phyloP scores from a whole-genome alignment of 306 rosid species.

The Malus domestica region DNA sequence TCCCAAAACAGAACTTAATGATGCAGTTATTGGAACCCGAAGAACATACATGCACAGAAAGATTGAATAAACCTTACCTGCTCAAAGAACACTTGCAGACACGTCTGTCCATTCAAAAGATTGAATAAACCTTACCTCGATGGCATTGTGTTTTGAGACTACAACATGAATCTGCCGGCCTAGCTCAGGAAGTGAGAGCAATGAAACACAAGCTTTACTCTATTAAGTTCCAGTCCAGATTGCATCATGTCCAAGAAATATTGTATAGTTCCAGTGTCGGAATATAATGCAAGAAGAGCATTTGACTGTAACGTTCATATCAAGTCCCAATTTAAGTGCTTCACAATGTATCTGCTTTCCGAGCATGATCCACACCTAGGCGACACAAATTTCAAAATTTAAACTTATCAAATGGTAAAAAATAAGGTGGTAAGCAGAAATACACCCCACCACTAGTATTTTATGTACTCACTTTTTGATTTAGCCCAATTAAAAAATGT shows the following conservation, averaged over 20 bases:
- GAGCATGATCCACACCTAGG: constrained; percentile 26
- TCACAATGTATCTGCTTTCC: constrained; percentile 72
- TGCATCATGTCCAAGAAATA: constrained; percentile 69
- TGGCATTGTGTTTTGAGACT: constrained; percentile 44
- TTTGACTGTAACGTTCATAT: constrained; percentile 79
- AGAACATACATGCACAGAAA: background rate
- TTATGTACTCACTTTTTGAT: too few relatives aligned
- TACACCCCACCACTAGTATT: too few relatives aligned
- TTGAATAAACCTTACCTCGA: background rate
- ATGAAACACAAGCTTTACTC: constrained; percentile 73
- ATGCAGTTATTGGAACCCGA: background rate
- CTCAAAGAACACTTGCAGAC: constrained; percentile 49
- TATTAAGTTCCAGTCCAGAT: constrained; percentile 59
- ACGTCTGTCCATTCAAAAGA: constrained; percentile 27
- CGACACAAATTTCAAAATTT: too few relatives aligned
- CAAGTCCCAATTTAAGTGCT: constrained; percentile 74
- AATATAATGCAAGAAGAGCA: constrained; percentile 73
- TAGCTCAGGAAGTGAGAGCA: constrained; percentile 46
- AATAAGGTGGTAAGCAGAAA: too few relatives aligned
- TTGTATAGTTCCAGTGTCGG: constrained; percentile 57
- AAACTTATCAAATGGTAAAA: too few relatives aligned
- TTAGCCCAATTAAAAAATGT: too few relatives aligned
- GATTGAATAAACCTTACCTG: constrained; percentile 30
- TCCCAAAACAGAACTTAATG: constrained; percentile 1
- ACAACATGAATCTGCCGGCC: constrained; percentile 67